A percentile compares a stretch with the other conserved stretches of the same genome.
phyloP scores from a whole-genome alignment of 495 filamentous ascomycete genomes.

The Aspergillus leporis region DNA sequence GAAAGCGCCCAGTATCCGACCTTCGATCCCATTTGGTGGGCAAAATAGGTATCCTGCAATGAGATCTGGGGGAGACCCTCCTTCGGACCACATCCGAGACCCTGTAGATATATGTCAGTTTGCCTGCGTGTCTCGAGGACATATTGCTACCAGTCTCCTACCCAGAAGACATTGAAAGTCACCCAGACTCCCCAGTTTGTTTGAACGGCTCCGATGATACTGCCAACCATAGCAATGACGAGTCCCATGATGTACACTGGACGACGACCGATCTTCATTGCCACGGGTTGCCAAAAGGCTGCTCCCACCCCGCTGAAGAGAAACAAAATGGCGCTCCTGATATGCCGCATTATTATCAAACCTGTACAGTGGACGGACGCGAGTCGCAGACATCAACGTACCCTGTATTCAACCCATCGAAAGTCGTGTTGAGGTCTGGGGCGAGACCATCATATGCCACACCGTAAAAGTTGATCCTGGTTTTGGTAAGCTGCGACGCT shows the following conservation, averaged over 20 bases:
- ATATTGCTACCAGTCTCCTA: not conserved
- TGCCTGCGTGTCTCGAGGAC: not conserved
- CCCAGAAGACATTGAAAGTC: slow-evolving; percentile 6
- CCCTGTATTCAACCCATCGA: slow-evolving; percentile 4
- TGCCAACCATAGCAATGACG: slow-evolving; percentile 1
- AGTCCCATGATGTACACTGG: slow-evolving; percentile 5
- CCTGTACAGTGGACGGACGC: not conserved
- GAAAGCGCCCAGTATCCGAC: slow-evolving; percentile 8
- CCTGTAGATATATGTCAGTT: not conserved
- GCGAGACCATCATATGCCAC: slow-evolving; percentile 5
- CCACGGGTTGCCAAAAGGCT: slow-evolving; percentile 3
- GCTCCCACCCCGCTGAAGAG: slow-evolving; percentile 5
- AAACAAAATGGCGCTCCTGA: slow-evolving; percentile 5
- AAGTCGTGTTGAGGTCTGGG: slow-evolving; percentile 1
- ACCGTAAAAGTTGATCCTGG: slow-evolving; percentile 6
- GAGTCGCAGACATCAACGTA: not conserved
- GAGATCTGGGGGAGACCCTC: slow-evolving; percentile 7
- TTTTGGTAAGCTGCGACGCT: not conserved
- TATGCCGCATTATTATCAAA: not conserved
- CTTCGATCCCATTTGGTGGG: slow-evolving; percentile 6
- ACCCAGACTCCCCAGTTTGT: slow-evolving; percentile 6
- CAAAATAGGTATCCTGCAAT: slow-evolving; percentile 9
- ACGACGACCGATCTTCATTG: slow-evolving; percentile 7
- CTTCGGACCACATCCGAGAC: slow-evolving; percentile 7
- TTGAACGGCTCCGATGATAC: slow-evolving; percentile 5